These are phyloP conservation scores for Corchorus olitorius DNA, from an alignment of 345 rosid species.

Conservation along the genomic window DNA sequence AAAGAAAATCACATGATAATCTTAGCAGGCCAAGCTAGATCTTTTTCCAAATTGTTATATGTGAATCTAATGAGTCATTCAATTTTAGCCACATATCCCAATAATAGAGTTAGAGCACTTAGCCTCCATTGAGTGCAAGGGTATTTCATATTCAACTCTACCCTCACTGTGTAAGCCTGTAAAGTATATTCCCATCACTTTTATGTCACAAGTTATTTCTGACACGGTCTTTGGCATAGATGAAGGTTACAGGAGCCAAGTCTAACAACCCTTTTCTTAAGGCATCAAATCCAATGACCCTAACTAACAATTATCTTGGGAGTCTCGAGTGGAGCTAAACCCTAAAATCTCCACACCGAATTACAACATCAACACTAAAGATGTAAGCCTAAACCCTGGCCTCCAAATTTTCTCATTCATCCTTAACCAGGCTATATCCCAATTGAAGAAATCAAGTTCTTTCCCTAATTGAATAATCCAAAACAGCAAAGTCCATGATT, in stretches of 20 bases:
- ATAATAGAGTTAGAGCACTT: neutral
- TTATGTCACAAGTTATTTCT: neutral
- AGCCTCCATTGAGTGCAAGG: neutral
- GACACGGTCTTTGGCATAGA: neutral
- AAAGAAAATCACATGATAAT: neutral
- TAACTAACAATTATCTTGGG: neutral
- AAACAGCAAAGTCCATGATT: neutral
- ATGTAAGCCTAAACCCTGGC: neutral
- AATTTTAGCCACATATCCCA: neutral
- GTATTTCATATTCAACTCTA: neutral
- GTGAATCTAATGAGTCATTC: neutral
- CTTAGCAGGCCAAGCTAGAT: constrained; percentile 6
- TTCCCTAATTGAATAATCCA: neutral
- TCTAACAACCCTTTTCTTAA: neutral
- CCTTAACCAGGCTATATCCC: neutral
- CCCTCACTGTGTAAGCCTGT: neutral
- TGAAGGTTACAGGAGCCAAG: neutral
- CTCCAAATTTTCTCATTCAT: neutral
- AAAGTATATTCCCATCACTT: neutral
- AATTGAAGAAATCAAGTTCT: neutral
- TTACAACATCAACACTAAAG: neutral
- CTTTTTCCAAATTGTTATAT: neutral
- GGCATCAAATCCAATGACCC: neutral
- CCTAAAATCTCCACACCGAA: neutral
- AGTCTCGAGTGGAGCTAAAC: neutral